phyloP scores from a whole-genome alignment of 495 filamentous ascomycete species.

The Melanomma pulvis-pyrius region DNA sequence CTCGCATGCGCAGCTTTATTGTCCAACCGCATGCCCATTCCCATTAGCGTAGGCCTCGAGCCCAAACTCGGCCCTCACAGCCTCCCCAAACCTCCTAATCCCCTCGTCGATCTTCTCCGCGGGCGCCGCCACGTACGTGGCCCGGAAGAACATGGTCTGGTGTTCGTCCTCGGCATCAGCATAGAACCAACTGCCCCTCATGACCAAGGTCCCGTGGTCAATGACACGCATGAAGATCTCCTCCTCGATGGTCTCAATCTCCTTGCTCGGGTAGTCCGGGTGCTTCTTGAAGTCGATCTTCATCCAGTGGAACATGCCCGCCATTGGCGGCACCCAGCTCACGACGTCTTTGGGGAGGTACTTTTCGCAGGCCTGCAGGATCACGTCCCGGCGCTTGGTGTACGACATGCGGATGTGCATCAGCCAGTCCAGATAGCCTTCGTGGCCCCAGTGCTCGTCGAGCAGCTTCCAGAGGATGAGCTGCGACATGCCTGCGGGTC shows the following conservation, averaged over 20 bases:
- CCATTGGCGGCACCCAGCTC: constrained; percentile 78
- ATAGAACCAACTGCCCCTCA: constrained; percentile 86
- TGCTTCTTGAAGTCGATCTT: constrained; percentile 75
- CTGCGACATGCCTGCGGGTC: constrained; percentile 81
- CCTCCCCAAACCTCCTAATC: constrained; percentile 72
- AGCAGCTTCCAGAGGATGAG: constrained; percentile 83
- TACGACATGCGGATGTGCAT: constrained; percentile 83
- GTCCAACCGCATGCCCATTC: constrained; percentile 13
- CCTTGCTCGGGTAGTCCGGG: constrained; percentile 55
- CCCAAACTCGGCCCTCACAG: constrained; percentile 67
- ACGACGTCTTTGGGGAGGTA: constrained; percentile 76
- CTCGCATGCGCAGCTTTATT: not conserved
- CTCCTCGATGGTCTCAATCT: constrained; percentile 77
- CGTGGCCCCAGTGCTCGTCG: constrained; percentile 92
- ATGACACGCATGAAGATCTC: constrained; percentile 77
- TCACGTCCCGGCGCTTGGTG: constrained; percentile 70
- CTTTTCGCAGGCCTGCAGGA: constrained; percentile 82
- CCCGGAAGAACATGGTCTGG: constrained; percentile 78
- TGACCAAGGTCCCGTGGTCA: constrained; percentile 70
- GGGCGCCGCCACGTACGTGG: constrained; percentile 83
- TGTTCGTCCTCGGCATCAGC: constrained; percentile 57
- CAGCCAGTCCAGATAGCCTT: constrained; percentile 89
- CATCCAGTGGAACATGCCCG: constrained; percentile 99
- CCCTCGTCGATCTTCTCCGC: constrained; percentile 76
- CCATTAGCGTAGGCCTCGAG: constrained; percentile 19